Evolutionary conservation across 225 moss, liverwort and hornwort species (phyloP).

Genomic region (Pseudisothecium myosuroides): DNA sequence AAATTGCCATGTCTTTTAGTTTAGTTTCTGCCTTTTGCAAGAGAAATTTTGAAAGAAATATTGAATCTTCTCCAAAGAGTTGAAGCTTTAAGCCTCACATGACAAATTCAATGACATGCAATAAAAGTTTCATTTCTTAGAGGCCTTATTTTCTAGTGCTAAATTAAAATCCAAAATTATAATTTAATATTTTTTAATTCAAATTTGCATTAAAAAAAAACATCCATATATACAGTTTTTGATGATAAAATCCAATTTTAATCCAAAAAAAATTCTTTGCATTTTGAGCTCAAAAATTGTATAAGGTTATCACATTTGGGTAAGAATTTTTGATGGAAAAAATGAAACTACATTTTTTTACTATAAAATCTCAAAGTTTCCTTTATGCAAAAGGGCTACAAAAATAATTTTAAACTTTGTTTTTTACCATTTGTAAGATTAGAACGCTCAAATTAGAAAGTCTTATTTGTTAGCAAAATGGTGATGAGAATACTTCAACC

Average conservation of each 20-base stretch:
- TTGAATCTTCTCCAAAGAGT: not conserved
- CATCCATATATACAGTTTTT: not conserved
- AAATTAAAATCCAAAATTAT: not conserved
- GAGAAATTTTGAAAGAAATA: not conserved
- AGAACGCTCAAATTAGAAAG: not conserved
- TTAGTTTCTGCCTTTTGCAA: not conserved
- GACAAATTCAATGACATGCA: not conserved
- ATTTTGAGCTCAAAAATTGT: not conserved
- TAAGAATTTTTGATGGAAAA: not conserved
- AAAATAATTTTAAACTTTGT: no score
- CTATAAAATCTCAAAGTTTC: not conserved
- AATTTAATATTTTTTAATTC: not conserved
- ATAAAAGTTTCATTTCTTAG: not conserved
- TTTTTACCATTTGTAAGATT: not conserved
- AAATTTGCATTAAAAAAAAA: no score
- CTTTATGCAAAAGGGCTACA: not conserved
- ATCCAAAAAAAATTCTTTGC: not conserved
- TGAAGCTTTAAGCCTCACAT: not conserved
- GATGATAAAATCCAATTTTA: not conserved
- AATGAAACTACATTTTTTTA: not conserved
- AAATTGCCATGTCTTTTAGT: not conserved
- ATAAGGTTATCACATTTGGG: not conserved
- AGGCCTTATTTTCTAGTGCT: not conserved
- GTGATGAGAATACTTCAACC: not conserved
- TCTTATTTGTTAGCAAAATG: not conserved